Percentiles rank a stretch among this genome's conserved stretches.
phyloP scores from a whole-genome alignment of 352 stramenopile species.

The Globisporangium radiosum region DNA sequence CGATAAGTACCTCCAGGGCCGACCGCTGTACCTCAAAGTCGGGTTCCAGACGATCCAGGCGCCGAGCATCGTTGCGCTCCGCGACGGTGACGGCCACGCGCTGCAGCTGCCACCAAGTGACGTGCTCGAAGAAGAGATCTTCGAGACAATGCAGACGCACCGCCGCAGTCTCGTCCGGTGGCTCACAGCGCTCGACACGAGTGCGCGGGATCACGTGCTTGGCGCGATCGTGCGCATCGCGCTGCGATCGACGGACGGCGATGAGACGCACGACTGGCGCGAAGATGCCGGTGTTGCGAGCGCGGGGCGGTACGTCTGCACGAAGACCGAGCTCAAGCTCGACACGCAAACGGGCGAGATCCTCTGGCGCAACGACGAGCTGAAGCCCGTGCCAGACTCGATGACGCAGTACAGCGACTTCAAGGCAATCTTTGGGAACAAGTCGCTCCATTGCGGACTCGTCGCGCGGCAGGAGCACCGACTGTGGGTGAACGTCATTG shows the following conservation, averaged over 20 bases:
- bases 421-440: slow-evolving; percentile 76
- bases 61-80: slow-evolving; percentile 70
- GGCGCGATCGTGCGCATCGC: slow-evolving; percentile 70
- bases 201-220: slow-evolving; percentile 33
- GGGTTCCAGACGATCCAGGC: slow-evolving; percentile 85
- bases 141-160: slow-evolving; percentile 79
- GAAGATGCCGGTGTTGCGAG: slow-evolving; percentile 48
- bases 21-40: slow-evolving; percentile 83
- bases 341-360: slow-evolving; percentile 86
- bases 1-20: slow-evolving; percentile 81
- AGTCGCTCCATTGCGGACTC: slow-evolving; percentile 83
- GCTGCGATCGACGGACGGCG: slow-evolving; percentile 50
- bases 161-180: slow-evolving; percentile 72
- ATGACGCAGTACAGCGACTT: slow-evolving; percentile 89
- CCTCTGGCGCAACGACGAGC: slow-evolving; percentile 87
- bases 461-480: slow-evolving; percentile 82
- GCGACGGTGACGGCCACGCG: slow-evolving; percentile 43
- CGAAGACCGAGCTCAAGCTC: slow-evolving; percentile 76
- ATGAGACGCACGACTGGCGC: slow-evolving; percentile 54
- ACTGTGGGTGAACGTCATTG: slow-evolving; percentile 86
- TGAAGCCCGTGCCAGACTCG: slow-evolving; percentile 87
- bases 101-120: slow-evolving; percentile 69
- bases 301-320: slow-evolving; percentile 61
- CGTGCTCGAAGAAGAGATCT: slow-evolving; percentile 83
- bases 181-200: slow-evolving; percentile 27